Percentiles rank a stretch among this genome's conserved stretches.
These are phyloP conservation scores for Rhizophagus clarus DNA, from an alignment of 192 early-diverging fungal species.

Conservation along the genomic window DNA sequence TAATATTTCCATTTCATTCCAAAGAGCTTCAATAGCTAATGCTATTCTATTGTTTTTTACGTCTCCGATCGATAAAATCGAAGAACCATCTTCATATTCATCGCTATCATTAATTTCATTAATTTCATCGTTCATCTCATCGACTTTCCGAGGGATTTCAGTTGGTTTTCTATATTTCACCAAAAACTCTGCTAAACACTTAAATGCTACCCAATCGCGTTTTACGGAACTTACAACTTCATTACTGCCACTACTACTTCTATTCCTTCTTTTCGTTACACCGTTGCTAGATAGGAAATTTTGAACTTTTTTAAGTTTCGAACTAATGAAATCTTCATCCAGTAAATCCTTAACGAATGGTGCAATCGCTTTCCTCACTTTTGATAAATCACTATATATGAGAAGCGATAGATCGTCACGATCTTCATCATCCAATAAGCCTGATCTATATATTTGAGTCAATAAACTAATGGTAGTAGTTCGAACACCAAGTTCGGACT, in stretches of 20 bases:
- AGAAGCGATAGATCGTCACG: constrained; percentile 63
- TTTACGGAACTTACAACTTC: constrained; percentile 23
- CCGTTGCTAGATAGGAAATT: constrained; percentile 13
- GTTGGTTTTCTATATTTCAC: constrained; percentile 39
- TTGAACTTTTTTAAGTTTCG: constrained; percentile 34
- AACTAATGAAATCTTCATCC: constrained; percentile 43
- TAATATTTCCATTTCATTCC: constrained; percentile 38
- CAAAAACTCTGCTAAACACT: constrained; percentile 49
- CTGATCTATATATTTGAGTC: constrained; percentile 47
- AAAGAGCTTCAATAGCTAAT: constrained; percentile 45
- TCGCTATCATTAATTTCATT: not conserved
- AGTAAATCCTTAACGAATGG: constrained; percentile 56
- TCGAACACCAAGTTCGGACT: constrained; percentile 59
- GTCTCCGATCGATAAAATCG: constrained; percentile 36
- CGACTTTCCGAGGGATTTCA: constrained; percentile 12
- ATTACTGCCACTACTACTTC: constrained; percentile 23
- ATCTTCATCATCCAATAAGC: constrained; percentile 62
- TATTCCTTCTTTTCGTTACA: constrained; percentile 3
- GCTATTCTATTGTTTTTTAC: constrained; percentile 43
- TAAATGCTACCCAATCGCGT: constrained; percentile 48
- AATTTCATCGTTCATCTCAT: constrained; percentile 11
- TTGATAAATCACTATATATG: constrained; percentile 69
- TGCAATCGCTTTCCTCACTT: constrained; percentile 67
- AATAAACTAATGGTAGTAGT: constrained; percentile 54
- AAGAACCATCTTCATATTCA: constrained; percentile 22